Evolutionary conservation across 768 basidiomycete genomes (phyloP), one percentile per base, ranked within the genome.

Genomic region (Cystobasidium ongulense): DNA sequence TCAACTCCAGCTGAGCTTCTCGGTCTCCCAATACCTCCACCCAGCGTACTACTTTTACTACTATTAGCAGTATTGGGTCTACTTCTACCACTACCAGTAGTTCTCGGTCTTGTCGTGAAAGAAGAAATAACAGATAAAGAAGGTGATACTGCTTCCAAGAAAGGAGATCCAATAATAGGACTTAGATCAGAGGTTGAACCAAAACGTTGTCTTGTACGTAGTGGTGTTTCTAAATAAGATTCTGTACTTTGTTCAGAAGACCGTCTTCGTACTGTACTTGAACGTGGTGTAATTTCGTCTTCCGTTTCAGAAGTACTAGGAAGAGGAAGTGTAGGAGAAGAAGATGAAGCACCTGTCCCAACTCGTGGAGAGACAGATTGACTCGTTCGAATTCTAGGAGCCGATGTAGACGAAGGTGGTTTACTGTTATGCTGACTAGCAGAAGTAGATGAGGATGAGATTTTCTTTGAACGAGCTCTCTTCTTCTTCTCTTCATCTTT

Each of bases 211-310:
- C 68, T 52, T 8, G 52, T 71, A 35, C 53, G 68, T 23, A 53
- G 25, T 15, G 29, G 43, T 27, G 50, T 35, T 27, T 25, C 36
- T 18, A 23, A 15, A 5, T 1, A 27, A 25, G 8, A 21, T 33
- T 71, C 68, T 13, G 35, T n/a, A n/a, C n/a, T 25, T 18, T 71
- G 68, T 29, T 71, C 68, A 27, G 68, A 71, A 8, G n/a, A n/a
- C n/a, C 68, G 52, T 11, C 68, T 46, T 31, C 68, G 50, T 13
- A 71, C 54, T 1, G 23, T 71, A 35, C 33, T 57, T 2, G 15
- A 1, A 38, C 63, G 63, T 11, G 33, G 25, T 15, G 23, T 29
- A 59, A 11, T 15, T 15, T 64, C 63, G 8, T 41, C 63, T 46
- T 38, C 63, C 2, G 31, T 41, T 1, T 38, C 63, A 4, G 25